Evolutionary conservation across 805 yeast species (phyloP), one percentile per base, ranked within the genome.

Genomic region (Candida argentea): DNA sequence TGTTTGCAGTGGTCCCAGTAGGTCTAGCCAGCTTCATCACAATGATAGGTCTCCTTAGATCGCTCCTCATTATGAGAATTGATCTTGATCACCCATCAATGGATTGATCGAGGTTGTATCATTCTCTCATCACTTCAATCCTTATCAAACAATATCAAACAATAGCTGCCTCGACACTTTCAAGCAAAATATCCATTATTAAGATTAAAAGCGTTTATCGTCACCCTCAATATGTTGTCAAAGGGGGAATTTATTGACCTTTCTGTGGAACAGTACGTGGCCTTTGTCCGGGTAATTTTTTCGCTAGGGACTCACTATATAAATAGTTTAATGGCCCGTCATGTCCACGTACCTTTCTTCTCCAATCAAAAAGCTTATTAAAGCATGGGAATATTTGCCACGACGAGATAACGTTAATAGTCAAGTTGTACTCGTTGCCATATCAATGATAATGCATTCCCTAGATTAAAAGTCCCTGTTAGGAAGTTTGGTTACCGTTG

Each of bases 1-100:
- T 89, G 2, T 89, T 84, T 57, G 96, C 97, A 2, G 98, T 89
- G 22, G 95, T 89, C n/a, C 98, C 98, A 0, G 85, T 89, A 11
- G 97, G 98, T 0, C 46, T 89, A 34, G 96, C 97, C 4, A 83
- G 95, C 42, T 89, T 91, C 44, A 55, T 87, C 14, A 86, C 97
- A 3, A 84, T 87, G 94, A 62, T 86, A 20, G 91, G 87, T 0
- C 57, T 89, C 21, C 57, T 89, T 11, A 57, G 97, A 35, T 72
- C 81, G 27, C 57, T 86, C 27, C 62, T 86, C 38, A 82, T 86
- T 15, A 62, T 85, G 28, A 67, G 94, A 32, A 50, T 84, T 29
- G 93, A 80, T 35, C 50, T 68, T 5, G 71, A 48, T 22, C 39
- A 34, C 16, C 27, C 32, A 7, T 16, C 13, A 7, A 22, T 18